Evolutionary conservation across 1,139 yeast genomes (phyloP).

Genomic region (Debaryomyces udenii): DNA sequence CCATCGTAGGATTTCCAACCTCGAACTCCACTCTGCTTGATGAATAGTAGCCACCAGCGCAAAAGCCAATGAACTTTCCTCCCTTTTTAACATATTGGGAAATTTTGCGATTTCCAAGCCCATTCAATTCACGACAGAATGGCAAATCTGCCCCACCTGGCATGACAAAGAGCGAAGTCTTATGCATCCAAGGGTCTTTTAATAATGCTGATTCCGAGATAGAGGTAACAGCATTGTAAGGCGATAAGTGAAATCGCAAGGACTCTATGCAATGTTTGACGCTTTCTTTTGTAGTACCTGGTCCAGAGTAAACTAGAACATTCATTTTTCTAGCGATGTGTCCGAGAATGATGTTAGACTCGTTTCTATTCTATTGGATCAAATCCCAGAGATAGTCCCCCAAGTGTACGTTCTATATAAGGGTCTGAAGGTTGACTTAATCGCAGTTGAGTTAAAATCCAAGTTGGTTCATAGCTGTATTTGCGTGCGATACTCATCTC

Average conservation of each 20-base stretch:
- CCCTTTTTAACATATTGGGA: conserved; percentile 71
- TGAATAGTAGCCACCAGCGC: conserved; percentile 96
- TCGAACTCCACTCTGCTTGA: conserved; percentile 82
- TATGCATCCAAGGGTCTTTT: conserved; percentile 86
- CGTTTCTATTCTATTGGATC: too few species aligned
- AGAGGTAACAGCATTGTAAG: conserved; percentile 82
- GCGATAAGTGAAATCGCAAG: conserved; percentile 73
- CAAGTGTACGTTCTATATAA: too few species aligned
- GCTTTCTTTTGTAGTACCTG: conserved; percentile 86
- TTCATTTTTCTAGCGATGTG: conserved; percentile 51
- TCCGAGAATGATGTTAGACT: neutral
- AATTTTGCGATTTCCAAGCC: conserved; percentile 65
- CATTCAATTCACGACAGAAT: conserved; percentile 69
- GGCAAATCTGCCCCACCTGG: conserved; percentile 99
- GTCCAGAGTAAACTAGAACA: conserved; percentile 79
- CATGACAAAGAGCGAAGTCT: conserved; percentile 76
- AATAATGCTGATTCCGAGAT: conserved; percentile 64
- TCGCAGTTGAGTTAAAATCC: too few species aligned
- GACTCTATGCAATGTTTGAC: conserved; percentile 84
- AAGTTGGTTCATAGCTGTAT: neutral
- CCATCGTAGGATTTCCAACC: conserved; percentile 66
- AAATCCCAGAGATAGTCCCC: too few species aligned
- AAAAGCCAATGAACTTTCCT: conserved; percentile 82
- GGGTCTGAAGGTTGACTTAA: conserved; percentile 2
- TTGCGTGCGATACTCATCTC: conserved; percentile 6